A percentile compares a stretch with the other conserved stretches of the same genome.
Evolutionary conservation across 1,139 yeast genomes (phyloP).

Genomic region (Pichia sp.): DNA sequence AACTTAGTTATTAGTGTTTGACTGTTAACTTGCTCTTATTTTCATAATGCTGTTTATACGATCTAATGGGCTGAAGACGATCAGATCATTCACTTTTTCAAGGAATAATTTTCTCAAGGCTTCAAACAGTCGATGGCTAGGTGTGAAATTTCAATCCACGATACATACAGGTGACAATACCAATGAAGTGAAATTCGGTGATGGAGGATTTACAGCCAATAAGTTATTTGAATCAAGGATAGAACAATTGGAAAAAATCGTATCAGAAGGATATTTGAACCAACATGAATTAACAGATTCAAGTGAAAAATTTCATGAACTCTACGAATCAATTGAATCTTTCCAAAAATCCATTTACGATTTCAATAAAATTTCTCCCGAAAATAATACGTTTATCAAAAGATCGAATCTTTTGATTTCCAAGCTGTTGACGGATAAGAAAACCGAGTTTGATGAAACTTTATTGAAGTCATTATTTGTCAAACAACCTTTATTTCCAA

Average conservation of each 20-base stretch:
- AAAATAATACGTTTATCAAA: constrained; percentile 13
- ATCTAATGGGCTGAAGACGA: too few relatives aligned
- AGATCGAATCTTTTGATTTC: constrained; percentile 16
- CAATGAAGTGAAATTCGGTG: not conserved
- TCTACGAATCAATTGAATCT: constrained; percentile 10
- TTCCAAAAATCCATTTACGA: constrained; percentile 20
- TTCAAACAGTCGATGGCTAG: too few relatives aligned
- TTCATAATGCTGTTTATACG: too few relatives aligned
- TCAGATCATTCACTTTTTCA: too few relatives aligned
- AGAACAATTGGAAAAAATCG: constrained; percentile 10
- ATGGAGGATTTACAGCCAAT: constrained; percentile 10
- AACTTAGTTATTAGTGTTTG: too few relatives aligned
- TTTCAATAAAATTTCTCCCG: constrained; percentile 14
- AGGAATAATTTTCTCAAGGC: too few relatives aligned
- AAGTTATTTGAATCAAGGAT: constrained; percentile 14
- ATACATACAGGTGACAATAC: not conserved
- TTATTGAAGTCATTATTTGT: constrained; percentile 8
- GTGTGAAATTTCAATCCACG: not conserved
- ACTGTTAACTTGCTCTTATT: too few relatives aligned
- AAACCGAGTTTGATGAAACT: constrained; percentile 8
- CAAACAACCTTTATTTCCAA: constrained; percentile 14
- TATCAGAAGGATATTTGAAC: constrained; percentile 8
- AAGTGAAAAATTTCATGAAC: constrained; percentile 1
- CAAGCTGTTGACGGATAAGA: constrained; percentile 4
- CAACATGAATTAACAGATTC: not conserved